A percentile compares a stretch with the other conserved stretches of the same genome.
phyloP scores from a whole-genome alignment of 2,329 filamentous ascomycete genomes.

The Chalaropsis thielavioides region DNA sequence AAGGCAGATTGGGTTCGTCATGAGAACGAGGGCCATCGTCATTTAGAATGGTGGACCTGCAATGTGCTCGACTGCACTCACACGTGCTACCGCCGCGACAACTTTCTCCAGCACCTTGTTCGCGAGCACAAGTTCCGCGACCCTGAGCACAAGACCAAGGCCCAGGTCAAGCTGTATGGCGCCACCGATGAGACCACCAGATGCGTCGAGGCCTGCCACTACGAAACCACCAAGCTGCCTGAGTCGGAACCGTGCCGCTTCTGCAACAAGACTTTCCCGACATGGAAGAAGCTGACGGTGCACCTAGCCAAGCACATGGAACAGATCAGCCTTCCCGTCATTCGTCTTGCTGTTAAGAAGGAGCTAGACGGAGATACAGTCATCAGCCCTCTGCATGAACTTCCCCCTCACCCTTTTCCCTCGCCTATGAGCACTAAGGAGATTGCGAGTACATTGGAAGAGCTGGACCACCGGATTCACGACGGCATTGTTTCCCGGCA shows the following conservation, averaged over 20 bases:
- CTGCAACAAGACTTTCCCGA: constrained; percentile 64
- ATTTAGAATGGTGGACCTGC: constrained; percentile 84
- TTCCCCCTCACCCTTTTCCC: constrained; percentile 27
- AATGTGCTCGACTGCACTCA: constrained; percentile 68
- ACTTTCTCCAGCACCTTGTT: constrained; percentile 84
- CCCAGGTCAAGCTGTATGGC: constrained; percentile 45
- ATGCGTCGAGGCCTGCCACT: constrained; percentile 63
- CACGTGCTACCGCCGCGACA: constrained; percentile 74
- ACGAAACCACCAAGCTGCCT: constrained; percentile 49
- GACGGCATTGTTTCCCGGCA: not conserved
- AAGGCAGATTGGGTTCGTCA: constrained; percentile 95
- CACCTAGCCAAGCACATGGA: constrained; percentile 93
- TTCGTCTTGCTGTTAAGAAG: constrained; percentile 41
- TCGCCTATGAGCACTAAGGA: not conserved
- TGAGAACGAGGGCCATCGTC: constrained; percentile 80
- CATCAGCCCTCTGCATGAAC: constrained; percentile 52
- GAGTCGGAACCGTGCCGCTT: constrained; percentile 74
- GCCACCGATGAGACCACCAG: constrained; percentile 54
- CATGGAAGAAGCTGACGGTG: constrained; percentile 89
- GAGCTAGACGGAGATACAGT: constrained; percentile 46
- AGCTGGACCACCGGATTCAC: not conserved
- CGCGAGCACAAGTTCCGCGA: constrained; percentile 79
- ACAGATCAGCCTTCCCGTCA: constrained; percentile 68
- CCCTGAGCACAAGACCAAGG: constrained; percentile 64
- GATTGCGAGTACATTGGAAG: constrained; percentile 17